Evolutionary conservation across 75 land plant species (phyloP).

Genomic region (Cupressus sempervirens): DNA sequence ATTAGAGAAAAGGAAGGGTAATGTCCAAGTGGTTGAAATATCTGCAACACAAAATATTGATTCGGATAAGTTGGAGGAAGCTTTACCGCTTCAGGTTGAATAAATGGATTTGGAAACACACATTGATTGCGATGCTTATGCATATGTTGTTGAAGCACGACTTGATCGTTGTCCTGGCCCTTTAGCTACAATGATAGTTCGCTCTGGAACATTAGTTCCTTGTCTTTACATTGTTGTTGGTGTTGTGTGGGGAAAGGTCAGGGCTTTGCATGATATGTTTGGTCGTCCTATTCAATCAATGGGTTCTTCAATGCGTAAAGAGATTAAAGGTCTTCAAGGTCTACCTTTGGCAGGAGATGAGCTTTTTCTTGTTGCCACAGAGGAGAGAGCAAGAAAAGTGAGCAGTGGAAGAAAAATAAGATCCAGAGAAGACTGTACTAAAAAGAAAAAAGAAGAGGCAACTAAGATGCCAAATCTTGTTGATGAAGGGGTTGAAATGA

Average conservation of each 20-base stretch:
- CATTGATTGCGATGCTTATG: conserved; percentile 75
- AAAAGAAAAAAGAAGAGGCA: conserved; percentile 40
- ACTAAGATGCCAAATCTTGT: conserved; percentile 28
- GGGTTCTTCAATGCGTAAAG: conserved; percentile 79
- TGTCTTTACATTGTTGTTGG: conserved; percentile 88
- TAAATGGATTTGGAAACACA: conserved; percentile 84
- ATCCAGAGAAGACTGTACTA: conserved; percentile 44
- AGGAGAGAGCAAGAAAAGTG: conserved; percentile 93
- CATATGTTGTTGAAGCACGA: conserved; percentile 97
- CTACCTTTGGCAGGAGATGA: conserved; percentile 97
- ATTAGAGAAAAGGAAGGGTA: conserved; percentile 89
- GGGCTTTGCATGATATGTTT: conserved; percentile 68
- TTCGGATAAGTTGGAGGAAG: conserved; percentile 80
- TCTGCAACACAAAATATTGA: conserved; percentile 69
- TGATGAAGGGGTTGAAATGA: conserved; percentile 53
- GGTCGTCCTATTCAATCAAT: conserved; percentile 40
- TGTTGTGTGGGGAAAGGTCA: conserved; percentile 89
- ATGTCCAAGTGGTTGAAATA: conserved; percentile 89
- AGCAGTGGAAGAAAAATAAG: conserved; percentile 71
- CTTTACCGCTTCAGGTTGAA: conserved; percentile 85
- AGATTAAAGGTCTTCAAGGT: conserved; percentile 87
- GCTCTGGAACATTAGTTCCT: conserved; percentile 65
- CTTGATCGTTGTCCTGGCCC: conserved; percentile 91
- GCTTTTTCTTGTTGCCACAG: conserved; percentile 73
- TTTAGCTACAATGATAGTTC: conserved; percentile 83